Conservation (phyloP, 805 yeast species). For the Metschnikowia shivogae region DNA sequence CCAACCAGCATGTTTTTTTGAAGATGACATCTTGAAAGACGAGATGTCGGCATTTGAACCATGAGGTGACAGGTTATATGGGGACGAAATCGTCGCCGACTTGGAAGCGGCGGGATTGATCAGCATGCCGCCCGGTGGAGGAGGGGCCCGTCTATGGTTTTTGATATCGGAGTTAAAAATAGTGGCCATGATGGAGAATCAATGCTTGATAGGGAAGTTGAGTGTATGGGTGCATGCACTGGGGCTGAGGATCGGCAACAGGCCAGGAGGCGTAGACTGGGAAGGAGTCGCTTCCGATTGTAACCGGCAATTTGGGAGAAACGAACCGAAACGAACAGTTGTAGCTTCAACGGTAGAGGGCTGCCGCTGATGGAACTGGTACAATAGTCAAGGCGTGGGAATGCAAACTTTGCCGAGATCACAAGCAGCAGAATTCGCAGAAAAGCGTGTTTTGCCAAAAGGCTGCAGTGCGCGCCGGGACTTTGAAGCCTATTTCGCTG, state of each 20-base stretch:
- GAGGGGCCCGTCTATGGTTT: conserved; percentile 42
- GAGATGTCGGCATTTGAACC: conserved; percentile 4
- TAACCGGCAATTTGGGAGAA: too few species aligned
- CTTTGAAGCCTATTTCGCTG: not conserved
- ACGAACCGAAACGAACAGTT: too few species aligned
- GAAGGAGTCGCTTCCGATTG: too few species aligned
- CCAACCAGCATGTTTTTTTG: conserved; percentile 63
- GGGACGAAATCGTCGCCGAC: not conserved
- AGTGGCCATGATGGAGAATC: conserved; percentile 27
- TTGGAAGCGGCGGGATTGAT: not conserved
- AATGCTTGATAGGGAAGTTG: not conserved
- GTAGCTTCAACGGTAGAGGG: not conserved
- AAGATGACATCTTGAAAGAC: conserved; percentile 9
- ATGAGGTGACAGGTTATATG: not conserved
- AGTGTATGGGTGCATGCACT: not conserved
- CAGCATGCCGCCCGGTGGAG: conserved; percentile 31
- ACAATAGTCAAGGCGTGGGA: not conserved
- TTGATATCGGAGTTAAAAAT: conserved; percentile 40
- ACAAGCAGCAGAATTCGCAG: conserved; percentile 4
- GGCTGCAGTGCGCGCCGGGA: conserved; percentile 4
- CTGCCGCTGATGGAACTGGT: not conserved
- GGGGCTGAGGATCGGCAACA: not conserved
- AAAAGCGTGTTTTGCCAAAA: conserved; percentile 4
- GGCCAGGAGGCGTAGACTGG: too few species aligned
- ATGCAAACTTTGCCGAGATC: conserved; percentile 5